These are phyloP conservation scores for Spergularia marina DNA, from an alignment of 148 eudicot species.

Conservation along the genomic window DNA sequence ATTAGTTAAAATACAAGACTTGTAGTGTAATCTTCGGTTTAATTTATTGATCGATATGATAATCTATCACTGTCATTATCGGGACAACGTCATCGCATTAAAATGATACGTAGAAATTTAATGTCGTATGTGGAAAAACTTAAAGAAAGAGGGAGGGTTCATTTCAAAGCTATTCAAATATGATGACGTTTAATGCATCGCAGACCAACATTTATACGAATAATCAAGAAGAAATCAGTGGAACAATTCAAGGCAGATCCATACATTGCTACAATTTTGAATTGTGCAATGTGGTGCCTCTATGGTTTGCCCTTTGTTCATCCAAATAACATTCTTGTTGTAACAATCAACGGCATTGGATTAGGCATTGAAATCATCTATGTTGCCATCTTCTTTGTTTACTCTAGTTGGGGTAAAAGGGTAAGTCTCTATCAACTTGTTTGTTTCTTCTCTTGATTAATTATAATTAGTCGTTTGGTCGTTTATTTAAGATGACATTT, in stretches of 20 bases:
- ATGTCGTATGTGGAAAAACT: too few species aligned
- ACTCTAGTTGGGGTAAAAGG: slow-evolving; percentile 29
- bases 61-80: too few species aligned
- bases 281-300: slow-evolving; percentile 76
- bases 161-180: too few species aligned
- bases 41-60: too few species aligned
- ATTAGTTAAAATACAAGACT: too few species aligned
- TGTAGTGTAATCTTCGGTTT: too few species aligned
- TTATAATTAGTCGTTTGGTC: background rate
- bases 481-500: background rate
- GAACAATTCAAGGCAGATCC: slow-evolving; percentile 67
- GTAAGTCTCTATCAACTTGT: background rate
- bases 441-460: background rate
- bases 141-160: too few species aligned
- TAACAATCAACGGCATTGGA: slow-evolving; percentile 70
- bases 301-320: slow-evolving; percentile 77
- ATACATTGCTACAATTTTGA: slow-evolving; percentile 62
- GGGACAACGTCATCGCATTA: too few species aligned
- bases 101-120: too few species aligned
- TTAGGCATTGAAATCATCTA: slow-evolving; percentile 46
- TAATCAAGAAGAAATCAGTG: slow-evolving; percentile 57
- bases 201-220: slow-evolving; percentile 65
- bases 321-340: slow-evolving; percentile 59
- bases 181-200: background rate
- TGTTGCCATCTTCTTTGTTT: slow-evolving; percentile 50